Evolutionary conservation across 371 early-diverging fungal genomes (phyloP).

Genomic region (Choanephora cucurbitarum): DNA sequence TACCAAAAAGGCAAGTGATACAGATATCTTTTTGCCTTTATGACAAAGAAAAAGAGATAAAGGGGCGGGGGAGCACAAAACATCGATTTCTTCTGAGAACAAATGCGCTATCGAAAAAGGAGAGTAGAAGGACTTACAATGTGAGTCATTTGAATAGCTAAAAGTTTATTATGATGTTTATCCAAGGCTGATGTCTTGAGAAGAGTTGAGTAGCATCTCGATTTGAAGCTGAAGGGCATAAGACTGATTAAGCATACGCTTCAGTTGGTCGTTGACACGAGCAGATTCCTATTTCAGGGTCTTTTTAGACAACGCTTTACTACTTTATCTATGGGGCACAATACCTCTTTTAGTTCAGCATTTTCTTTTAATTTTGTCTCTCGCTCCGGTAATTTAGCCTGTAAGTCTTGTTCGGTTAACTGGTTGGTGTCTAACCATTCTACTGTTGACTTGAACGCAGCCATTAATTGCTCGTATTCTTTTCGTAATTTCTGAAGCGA

Average conservation of each 20-base stretch:
- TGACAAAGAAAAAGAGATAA: too few species aligned
- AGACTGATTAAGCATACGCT: constrained; percentile 42
- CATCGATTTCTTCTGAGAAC: too few species aligned
- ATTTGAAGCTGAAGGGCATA: constrained; percentile 47
- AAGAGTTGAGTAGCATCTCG: constrained; percentile 39
- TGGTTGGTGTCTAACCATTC: constrained; percentile 33
- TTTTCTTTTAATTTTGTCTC: constrained; percentile 22
- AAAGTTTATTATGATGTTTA: too few species aligned
- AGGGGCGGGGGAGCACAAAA: too few species aligned
- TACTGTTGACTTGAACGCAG: constrained; percentile 21
- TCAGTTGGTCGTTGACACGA: constrained; percentile 34
- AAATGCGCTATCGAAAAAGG: too few species aligned
- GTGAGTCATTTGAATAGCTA: too few species aligned
- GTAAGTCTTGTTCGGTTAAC: constrained; percentile 3
- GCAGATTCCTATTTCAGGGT: constrained; percentile 27
- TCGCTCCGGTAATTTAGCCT: neutral
- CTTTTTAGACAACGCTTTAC: neutral
- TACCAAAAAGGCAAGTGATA: too few species aligned
- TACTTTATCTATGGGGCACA: neutral
- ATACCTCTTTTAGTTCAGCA: constrained; percentile 18
- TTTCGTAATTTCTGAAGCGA: constrained; percentile 36
- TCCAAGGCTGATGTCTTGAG: constrained; percentile 24
- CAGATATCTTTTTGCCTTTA: too few species aligned
- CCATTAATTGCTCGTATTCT: constrained; percentile 32
- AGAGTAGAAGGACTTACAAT: too few species aligned